These are phyloP conservation scores for Brassica rapa DNA, from an alignment of 345 rosid genomes.

Conservation along the genomic window DNA sequence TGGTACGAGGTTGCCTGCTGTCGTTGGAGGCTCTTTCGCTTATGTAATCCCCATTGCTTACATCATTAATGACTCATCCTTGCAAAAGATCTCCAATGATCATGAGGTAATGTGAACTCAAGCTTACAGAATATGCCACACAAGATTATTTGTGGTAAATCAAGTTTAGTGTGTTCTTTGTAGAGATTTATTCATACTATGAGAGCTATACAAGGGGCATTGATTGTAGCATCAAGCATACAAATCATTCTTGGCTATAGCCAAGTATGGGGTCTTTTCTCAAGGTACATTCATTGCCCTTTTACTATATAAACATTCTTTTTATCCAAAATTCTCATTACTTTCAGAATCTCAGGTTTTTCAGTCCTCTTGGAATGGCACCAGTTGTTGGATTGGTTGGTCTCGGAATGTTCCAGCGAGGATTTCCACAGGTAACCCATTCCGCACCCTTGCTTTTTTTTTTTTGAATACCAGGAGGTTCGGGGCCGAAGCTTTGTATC, in stretches of 20 bases:
- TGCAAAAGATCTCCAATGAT: slow-evolving; percentile 57
- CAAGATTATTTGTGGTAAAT: neutral
- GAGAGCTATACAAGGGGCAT: slow-evolving; percentile 91
- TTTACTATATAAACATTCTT: neutral
- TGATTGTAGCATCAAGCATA: slow-evolving; percentile 84
- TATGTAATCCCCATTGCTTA: slow-evolving; percentile 68
- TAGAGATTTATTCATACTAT: slow-evolving; percentile 93
- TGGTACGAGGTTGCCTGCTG: slow-evolving; percentile 89
- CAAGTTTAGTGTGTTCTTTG: slow-evolving; percentile 40
- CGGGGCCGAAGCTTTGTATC: too few species aligned
- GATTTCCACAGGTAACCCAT: slow-evolving; percentile 69
- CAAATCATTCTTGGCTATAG: slow-evolving; percentile 88
- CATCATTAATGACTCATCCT: slow-evolving; percentile 72
- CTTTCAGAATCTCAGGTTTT: slow-evolving; percentile 46
- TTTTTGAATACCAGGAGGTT: too few species aligned
- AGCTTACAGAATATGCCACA: neutral
- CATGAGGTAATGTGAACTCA: slow-evolving; percentile 46
- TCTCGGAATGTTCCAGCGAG: slow-evolving; percentile 84
- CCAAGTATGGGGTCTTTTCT: slow-evolving; percentile 90
- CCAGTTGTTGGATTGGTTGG: slow-evolving; percentile 95
- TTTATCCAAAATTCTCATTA: slow-evolving; percentile 12
- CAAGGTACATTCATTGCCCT: slow-evolving; percentile 50
- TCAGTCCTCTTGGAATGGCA: slow-evolving; percentile 86
- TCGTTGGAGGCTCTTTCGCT: slow-evolving; percentile 89
- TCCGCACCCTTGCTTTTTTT: neutral